These are phyloP conservation scores for Iberis pinnata DNA, from an alignment of 345 rosid species.

Conservation along the genomic window DNA sequence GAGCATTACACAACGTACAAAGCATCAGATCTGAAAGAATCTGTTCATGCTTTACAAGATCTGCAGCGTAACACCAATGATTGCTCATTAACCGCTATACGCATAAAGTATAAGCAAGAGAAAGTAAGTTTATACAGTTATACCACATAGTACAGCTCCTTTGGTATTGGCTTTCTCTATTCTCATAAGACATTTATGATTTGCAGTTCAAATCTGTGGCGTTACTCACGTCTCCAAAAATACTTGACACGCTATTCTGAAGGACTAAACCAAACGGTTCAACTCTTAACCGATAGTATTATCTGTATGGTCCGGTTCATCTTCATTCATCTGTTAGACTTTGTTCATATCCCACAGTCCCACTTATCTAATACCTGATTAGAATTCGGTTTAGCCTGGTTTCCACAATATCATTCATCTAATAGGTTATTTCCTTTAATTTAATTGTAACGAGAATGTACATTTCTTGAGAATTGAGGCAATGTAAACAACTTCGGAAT, in stretches of 20 bases:
- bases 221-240: conserved; percentile 48
- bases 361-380: conserved; percentile 22
- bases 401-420: conserved; percentile 15
- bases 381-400: conserved; percentile 27
- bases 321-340: conserved; percentile 23
- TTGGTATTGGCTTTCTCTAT: conserved; percentile 5
- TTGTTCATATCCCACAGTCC: conserved; percentile 18
- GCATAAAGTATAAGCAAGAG: conserved; percentile 60
- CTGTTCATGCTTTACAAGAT: conserved; percentile 56
- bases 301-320: background rate
- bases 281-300: conserved; percentile 18
- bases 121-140: conserved; percentile 40
- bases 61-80: conserved; percentile 56
- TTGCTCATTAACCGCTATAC: conserved; percentile 60
- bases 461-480: conserved; percentile 20
- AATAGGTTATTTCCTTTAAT: conserved; percentile 1
- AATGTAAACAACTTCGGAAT: conserved; percentile 19
- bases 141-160: background rate
- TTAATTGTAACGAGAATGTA: conserved; percentile 29
- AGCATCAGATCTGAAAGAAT: conserved; percentile 53
- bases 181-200: conserved; percentile 1
- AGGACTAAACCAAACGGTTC: conserved; percentile 21
- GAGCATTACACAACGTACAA: conserved; percentile 71
- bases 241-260: conserved; percentile 64
- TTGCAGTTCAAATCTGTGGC: conserved; percentile 81